Percentiles rank a stretch among this genome's conserved stretches.
These are phyloP conservation scores for Erysiphe pulchra DNA, from an alignment of 2,329 filamentous ascomycete species.

Conservation along the genomic window DNA sequence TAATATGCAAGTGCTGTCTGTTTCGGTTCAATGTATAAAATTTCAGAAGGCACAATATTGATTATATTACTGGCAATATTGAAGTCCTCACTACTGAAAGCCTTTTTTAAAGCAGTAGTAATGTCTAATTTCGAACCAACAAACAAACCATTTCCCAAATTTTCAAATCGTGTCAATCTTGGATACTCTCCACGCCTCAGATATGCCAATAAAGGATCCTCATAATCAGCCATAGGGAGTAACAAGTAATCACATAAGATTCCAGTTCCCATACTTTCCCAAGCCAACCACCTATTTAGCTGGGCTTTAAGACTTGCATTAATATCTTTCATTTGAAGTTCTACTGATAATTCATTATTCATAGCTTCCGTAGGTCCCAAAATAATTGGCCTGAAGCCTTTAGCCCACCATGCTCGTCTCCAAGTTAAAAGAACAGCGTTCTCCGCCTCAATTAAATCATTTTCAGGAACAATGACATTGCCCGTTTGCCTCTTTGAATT, in stretches of 20 bases:
- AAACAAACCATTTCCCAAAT: slow-evolving; percentile 45
- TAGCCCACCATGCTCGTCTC: slow-evolving; percentile 86
- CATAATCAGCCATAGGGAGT: slow-evolving; percentile 56
- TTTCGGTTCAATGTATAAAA: slow-evolving; percentile 37
- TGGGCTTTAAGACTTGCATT: slow-evolving; percentile 38
- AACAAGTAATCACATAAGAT: slow-evolving; percentile 56
- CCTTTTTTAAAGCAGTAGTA: slow-evolving; percentile 32
- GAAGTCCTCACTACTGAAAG: slow-evolving; percentile 27
- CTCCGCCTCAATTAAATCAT: slow-evolving; percentile 19
- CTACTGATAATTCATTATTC: slow-evolving; percentile 53
- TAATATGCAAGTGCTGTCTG: slow-evolving; percentile 57
- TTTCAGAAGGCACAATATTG: slow-evolving; percentile 28
- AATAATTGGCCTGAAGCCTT: slow-evolving; percentile 70
- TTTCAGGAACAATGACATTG: slow-evolving; percentile 30
- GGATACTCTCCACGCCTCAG: slow-evolving; percentile 55
- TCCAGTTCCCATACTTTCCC: slow-evolving; percentile 73
- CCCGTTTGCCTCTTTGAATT: slow-evolving; percentile 29
- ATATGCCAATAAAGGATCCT: slow-evolving; percentile 45
- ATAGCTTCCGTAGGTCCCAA: slow-evolving; percentile 57
- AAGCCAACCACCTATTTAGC: slow-evolving; percentile 68
- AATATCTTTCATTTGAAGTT: slow-evolving; percentile 36
- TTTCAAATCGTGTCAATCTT: slow-evolving; percentile 46
- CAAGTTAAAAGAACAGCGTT: slow-evolving; percentile 60
- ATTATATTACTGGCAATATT: slow-evolving; percentile 36
- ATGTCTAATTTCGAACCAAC: slow-evolving; percentile 41